A percentile compares a stretch with the other conserved stretches of the same genome.
These are phyloP conservation scores for Sphaerulina vaccinii DNA, from an alignment of 2,329 filamentous ascomycete genomes.

Conservation along the genomic window DNA sequence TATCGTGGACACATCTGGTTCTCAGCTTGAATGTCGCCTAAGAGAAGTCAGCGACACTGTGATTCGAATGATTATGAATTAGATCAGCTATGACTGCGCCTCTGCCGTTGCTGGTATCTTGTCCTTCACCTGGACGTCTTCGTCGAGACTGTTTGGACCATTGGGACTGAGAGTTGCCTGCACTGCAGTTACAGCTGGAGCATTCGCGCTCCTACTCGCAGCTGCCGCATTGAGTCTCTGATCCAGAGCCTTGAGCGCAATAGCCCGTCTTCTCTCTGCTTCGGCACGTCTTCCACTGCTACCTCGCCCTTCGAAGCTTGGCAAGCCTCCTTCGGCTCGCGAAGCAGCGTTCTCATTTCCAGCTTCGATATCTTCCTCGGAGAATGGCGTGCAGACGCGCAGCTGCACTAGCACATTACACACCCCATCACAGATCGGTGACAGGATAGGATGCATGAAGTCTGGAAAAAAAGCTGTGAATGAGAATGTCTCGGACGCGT, in stretches of 20 bases:
- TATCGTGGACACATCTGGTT: too few relatives aligned
- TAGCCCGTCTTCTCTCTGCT: conserved; percentile 81
- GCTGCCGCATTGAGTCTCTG: conserved; percentile 87
- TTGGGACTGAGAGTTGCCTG: conserved; percentile 18
- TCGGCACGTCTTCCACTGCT: conserved; percentile 65
- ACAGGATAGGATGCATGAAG: conserved; percentile 73
- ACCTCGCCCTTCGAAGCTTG: conserved; percentile 55
- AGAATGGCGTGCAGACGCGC: conserved; percentile 81
- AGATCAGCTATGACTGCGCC: too few relatives aligned
- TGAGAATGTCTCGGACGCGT: conserved; percentile 93
- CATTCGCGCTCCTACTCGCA: conserved; percentile 15
- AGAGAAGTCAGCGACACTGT: too few relatives aligned
- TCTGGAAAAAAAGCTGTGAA: conserved; percentile 95
- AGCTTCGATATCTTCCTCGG: conserved; percentile 72
- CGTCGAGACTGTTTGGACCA: too few relatives aligned
- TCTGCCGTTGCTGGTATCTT: too few relatives aligned
- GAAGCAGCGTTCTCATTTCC: conserved; percentile 69
- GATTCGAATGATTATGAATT: too few relatives aligned
- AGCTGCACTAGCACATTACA: conserved; percentile 74
- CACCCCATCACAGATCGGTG: conserved; percentile 69
- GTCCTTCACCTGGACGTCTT: too few relatives aligned
- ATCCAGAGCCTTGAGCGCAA: conserved; percentile 88
- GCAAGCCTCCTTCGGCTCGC: conserved; percentile 60
- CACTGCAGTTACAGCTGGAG: conserved; percentile 24
- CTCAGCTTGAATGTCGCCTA: too few relatives aligned